phyloP scores from a whole-genome alignment of 352 stramenopile genomes.

The Phytophthora syringae region DNA sequence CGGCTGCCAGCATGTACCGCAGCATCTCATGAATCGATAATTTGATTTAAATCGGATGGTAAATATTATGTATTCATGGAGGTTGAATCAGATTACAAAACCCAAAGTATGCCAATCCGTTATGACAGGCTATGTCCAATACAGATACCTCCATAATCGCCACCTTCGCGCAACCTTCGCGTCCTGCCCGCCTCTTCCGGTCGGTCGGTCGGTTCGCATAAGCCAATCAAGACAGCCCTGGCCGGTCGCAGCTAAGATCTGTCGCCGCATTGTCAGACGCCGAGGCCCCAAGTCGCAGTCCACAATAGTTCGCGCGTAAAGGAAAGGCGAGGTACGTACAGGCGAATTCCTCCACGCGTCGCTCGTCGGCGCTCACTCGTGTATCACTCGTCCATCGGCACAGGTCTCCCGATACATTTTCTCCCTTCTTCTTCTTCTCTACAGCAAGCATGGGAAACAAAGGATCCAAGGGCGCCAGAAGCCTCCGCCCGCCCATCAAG shows the following conservation, averaged over 20 bases:
- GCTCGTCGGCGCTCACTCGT: conserved; percentile 36
- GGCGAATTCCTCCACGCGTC: conserved; percentile 10
- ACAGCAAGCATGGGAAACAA: conserved; percentile 78
- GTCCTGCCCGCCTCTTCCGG: too few relatives aligned
- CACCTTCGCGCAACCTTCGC: not conserved
- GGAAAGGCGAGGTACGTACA: conserved; percentile 35
- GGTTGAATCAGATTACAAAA: too few relatives aligned
- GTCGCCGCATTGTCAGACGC: conserved; percentile 25
- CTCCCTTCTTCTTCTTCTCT: conserved; percentile 1
- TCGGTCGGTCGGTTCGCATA: too few relatives aligned
- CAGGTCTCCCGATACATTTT: conserved; percentile 37
- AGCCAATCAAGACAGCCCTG: too few relatives aligned
- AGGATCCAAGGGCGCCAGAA: conserved; percentile 76
- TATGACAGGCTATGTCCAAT: not conserved
- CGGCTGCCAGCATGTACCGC: too few relatives aligned
- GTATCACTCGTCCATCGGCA: conserved; percentile 42
- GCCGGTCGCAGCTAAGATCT: too few relatives aligned
- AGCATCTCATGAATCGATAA: too few relatives aligned
- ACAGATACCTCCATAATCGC: not conserved
- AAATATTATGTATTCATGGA: too few relatives aligned
- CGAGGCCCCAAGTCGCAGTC: conserved; percentile 25
- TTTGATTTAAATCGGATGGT: too few relatives aligned
- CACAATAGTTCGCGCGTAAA: conserved; percentile 34
- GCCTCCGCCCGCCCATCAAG: conserved; percentile 78
- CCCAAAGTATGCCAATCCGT: too few relatives aligned